Evolutionary conservation across 2,329 filamentous ascomycete genomes (phyloP).

Genomic region (Venturia oleaginea): DNA sequence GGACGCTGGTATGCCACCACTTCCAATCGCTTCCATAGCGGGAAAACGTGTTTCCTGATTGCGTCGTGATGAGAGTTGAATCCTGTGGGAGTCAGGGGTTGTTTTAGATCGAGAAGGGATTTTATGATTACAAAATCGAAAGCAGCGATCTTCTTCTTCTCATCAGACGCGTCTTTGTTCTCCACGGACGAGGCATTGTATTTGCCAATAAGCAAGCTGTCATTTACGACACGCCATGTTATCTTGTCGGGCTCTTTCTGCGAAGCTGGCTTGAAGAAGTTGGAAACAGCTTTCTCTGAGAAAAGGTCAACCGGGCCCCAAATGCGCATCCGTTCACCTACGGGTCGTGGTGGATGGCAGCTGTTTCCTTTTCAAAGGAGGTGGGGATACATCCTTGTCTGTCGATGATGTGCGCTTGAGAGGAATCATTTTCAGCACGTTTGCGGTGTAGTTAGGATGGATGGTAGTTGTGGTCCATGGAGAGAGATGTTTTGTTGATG

Average conservation of each 20-base stretch:
- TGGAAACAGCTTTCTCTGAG: conserved; percentile 60
- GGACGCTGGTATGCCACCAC: conserved; percentile 78
- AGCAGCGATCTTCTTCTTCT: conserved; percentile 50
- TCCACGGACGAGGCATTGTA: conserved; percentile 41
- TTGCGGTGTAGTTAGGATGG: neutral
- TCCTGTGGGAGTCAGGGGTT: conserved; percentile 45
- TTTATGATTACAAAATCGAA: conserved; percentile 34
- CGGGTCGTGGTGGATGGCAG: conserved; percentile 2
- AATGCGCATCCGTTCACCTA: neutral
- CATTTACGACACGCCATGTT: conserved; percentile 58
- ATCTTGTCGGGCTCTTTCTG: conserved; percentile 73
- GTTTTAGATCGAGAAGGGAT: neutral
- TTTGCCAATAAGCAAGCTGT: conserved; percentile 66
- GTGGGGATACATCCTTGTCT: conserved; percentile 8
- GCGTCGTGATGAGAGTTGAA: conserved; percentile 73
- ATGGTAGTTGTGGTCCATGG: neutral
- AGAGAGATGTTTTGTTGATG: neutral
- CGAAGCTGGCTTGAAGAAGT: conserved; percentile 80
- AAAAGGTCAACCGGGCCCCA: neutral
- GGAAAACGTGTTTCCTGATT: conserved; percentile 72
- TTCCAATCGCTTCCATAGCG: conserved; percentile 73
- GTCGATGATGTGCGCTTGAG: conserved; percentile 6
- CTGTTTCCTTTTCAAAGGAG: conserved; percentile 8
- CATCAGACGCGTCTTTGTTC: conserved; percentile 15
- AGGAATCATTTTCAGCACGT: conserved; percentile 1